Percentiles rank a stretch among this genome's conserved stretches.
These are phyloP conservation scores for Trichosanthes cucumerina DNA, from an alignment of 306 rosid species.

Conservation along the genomic window DNA sequence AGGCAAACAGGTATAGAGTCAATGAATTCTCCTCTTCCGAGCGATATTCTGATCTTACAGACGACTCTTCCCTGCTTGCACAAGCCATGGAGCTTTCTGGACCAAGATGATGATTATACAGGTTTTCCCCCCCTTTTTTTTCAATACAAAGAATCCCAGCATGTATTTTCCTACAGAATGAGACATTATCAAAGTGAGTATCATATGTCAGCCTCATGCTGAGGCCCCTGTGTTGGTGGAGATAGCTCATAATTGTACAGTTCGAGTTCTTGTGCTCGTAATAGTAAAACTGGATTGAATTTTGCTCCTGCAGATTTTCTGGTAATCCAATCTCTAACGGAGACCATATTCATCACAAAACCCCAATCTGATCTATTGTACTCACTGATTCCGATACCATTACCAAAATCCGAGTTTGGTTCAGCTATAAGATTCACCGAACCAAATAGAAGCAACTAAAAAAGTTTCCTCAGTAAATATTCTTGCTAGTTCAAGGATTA, in stretches of 20 bases:
- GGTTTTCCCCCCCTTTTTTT: background rate
- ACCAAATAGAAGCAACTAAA: background rate
- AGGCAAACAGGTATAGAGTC: constrained; percentile 62
- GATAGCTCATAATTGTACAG: constrained; percentile 36
- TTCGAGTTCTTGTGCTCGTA: constrained; percentile 18
- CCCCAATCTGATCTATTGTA: background rate
- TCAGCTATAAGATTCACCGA: background rate
- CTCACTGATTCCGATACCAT: background rate
- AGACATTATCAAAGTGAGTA: constrained; percentile 17
- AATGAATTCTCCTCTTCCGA: constrained; percentile 78
- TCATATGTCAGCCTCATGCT: constrained; percentile 32
- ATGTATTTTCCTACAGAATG: constrained; percentile 8
- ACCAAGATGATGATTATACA: constrained; percentile 55
- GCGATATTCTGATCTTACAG: constrained; percentile 87
- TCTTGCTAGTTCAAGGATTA: background rate
- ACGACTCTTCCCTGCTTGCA: constrained; percentile 89
- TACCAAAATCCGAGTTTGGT: background rate
- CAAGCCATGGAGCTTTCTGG: constrained; percentile 99
- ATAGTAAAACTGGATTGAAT: constrained; percentile 28
- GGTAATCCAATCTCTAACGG: background rate
- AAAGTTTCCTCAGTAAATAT: too few relatives aligned
- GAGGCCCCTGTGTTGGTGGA: constrained; percentile 19
- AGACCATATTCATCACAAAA: background rate
- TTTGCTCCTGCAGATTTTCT: constrained; percentile 10
- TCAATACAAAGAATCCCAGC: background rate